These are phyloP conservation scores for Alternaria angustiovoidea DNA, from an alignment of 2,329 filamentous ascomycete genomes.

Conservation along the genomic window DNA sequence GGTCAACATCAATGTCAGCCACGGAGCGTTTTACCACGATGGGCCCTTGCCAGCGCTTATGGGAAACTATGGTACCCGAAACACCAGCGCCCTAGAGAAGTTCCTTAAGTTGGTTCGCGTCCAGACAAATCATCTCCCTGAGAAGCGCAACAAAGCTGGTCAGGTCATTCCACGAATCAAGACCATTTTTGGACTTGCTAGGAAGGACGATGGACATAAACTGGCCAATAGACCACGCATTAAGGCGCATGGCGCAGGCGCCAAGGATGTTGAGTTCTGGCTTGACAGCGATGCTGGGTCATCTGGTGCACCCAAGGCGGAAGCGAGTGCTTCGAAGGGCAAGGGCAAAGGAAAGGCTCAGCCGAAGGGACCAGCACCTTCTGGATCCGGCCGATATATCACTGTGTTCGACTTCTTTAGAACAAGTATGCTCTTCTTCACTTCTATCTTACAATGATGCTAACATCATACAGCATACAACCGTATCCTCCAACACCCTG, in stretches of 20 bases:
- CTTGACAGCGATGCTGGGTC: conserved; percentile 16
- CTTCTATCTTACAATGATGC: neutral
- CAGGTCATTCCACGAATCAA: conserved; percentile 49
- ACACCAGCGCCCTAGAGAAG: conserved; percentile 32
- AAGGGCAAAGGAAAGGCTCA: conserved; percentile 21
- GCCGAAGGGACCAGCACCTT: conserved; percentile 1
- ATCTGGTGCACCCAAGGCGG: conserved; percentile 9
- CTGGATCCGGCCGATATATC: conserved; percentile 25
- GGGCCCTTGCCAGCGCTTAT: conserved; percentile 48
- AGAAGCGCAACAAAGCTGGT: conserved; percentile 43
- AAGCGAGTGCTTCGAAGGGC: conserved; percentile 15
- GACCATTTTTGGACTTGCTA: conserved; percentile 52
- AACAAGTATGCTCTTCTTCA: conserved; percentile 9
- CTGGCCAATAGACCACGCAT: conserved; percentile 25
- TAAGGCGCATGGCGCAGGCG: conserved; percentile 23
- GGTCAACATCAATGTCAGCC: conserved; percentile 68
- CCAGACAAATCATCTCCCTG: conserved; percentile 46
- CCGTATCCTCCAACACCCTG: conserved; percentile 15
- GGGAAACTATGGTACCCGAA: conserved; percentile 22
- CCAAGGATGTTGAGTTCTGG: conserved; percentile 36
- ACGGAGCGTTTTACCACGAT: conserved; percentile 63
- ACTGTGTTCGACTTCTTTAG: conserved; percentile 32
- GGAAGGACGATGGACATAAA: conserved; percentile 44
- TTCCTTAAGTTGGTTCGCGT: conserved; percentile 52
- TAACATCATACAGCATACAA: conserved; percentile 17